These are phyloP conservation scores for Nannizziopsis arthrosporioides DNA, from an alignment of 2,329 filamentous ascomycete species.

Conservation along the genomic window DNA sequence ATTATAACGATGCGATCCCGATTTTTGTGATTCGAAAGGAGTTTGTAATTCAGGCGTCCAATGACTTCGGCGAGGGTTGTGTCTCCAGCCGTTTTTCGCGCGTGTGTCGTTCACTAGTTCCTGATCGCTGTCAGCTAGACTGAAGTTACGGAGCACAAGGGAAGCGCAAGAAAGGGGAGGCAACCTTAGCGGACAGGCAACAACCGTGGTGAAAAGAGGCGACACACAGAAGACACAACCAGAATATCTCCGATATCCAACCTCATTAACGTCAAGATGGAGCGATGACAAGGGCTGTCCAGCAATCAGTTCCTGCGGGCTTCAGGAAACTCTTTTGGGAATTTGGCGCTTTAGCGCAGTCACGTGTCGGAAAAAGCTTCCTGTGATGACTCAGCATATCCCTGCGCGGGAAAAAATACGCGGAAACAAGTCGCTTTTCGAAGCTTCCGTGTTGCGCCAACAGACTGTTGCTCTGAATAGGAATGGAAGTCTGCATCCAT, in stretches of 20 bases:
- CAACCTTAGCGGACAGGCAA: conserved; percentile 1
- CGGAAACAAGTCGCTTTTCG: not conserved
- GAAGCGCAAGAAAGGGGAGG: not conserved
- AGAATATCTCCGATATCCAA: not conserved
- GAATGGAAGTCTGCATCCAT: not conserved
- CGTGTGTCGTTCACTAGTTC: conserved; percentile 9
- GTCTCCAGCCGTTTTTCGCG: conserved; percentile 5
- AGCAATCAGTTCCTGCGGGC: not conserved
- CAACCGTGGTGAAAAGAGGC: not conserved
- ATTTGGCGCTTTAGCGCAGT: conserved; percentile 4
- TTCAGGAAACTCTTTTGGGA: conserved; percentile 5
- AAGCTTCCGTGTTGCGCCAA: not conserved
- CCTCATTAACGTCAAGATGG: not conserved
- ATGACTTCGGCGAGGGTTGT: too few relatives aligned
- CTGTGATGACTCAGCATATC: not conserved
- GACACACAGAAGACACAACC: not conserved
- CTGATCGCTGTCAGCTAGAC: conserved; percentile 8
- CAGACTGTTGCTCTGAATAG: too few relatives aligned
- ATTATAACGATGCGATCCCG: too few relatives aligned
- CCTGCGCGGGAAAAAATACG: not conserved
- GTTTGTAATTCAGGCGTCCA: too few relatives aligned
- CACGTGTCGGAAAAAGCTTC: not conserved
- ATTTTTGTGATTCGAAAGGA: too few relatives aligned
- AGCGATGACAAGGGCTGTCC: conserved; percentile 7
- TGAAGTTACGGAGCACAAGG: conserved; percentile 6